A percentile compares a stretch with the other conserved stretches of the same genome.
phyloP scores from a whole-genome alignment of 1,284 basidiomycete genomes.

The Cystobasidium sp. region DNA sequence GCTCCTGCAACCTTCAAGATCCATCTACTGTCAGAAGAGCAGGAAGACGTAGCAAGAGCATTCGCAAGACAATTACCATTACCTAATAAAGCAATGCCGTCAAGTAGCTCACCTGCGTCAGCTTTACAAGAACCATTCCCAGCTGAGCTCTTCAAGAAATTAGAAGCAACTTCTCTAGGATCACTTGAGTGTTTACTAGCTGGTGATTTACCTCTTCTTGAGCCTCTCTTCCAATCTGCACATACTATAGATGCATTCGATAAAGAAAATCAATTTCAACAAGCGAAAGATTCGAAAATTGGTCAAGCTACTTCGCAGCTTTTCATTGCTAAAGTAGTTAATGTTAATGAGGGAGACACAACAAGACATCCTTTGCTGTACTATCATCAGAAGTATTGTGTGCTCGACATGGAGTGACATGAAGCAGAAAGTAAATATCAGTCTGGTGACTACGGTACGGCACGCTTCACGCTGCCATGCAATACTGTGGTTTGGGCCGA shows the following conservation, averaged over 20 bases:
- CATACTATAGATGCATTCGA: slow-evolving; percentile 9
- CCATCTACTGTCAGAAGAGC: slow-evolving; percentile 46
- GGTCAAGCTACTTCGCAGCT: slow-evolving; percentile 47
- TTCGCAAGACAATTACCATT: slow-evolving; percentile 50
- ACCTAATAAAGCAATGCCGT: slow-evolving; percentile 39
- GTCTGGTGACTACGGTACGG: too few relatives aligned
- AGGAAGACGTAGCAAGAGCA: slow-evolving; percentile 47
- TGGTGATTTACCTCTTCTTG: slow-evolving; percentile 32
- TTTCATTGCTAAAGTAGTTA: slow-evolving; percentile 49
- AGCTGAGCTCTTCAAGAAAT: slow-evolving; percentile 41
- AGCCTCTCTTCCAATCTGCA: slow-evolving; percentile 26
- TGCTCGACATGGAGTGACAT: slow-evolving; percentile 19
- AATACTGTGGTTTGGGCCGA: too few relatives aligned
- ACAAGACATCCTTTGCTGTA: slow-evolving; percentile 33
- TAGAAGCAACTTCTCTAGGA: slow-evolving; percentile 42
- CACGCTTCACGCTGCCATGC: too few relatives aligned
- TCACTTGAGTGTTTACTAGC: slow-evolving; percentile 46
- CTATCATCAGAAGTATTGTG: slow-evolving; percentile 33
- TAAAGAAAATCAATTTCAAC: not conserved
- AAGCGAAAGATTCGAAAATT: slow-evolving; percentile 19
- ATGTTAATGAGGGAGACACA: slow-evolving; percentile 30
- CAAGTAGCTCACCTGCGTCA: slow-evolving; percentile 29
- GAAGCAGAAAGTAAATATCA: not conserved
- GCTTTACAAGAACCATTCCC: slow-evolving; percentile 38
- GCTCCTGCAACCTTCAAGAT: slow-evolving; percentile 36